A percentile compares a stretch with the other conserved stretches of the same genome.
Evolutionary conservation across 163 green algal genomes (phyloP).

Genomic region (Prototheca cutis): DNA sequence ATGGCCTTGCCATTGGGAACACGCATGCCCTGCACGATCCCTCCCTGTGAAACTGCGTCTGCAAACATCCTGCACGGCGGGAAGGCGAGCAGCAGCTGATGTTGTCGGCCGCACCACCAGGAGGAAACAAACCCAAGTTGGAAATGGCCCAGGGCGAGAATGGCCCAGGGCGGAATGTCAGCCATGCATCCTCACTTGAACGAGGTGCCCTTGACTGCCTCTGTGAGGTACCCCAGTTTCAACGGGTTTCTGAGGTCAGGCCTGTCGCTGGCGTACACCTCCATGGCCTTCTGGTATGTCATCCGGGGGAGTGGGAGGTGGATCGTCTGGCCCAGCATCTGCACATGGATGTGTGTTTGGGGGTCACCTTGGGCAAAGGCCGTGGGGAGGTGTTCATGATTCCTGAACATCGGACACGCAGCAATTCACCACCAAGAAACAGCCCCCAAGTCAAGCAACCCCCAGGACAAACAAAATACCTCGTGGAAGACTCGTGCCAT

Average conservation of each 20-base stretch:
- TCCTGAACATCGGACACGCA: too few species aligned
- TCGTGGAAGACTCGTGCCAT: conserved; percentile 68
- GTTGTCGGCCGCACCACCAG: too few species aligned
- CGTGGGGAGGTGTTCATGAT: too few species aligned
- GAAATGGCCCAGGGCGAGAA: too few species aligned
- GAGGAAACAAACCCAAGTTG: too few species aligned
- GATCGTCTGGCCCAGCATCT: conserved; percentile 49
- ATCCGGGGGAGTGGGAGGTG: conserved; percentile 48
- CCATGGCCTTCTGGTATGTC: conserved; percentile 83
- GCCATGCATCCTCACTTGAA: conserved; percentile 68
- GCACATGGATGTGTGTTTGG: too few species aligned
- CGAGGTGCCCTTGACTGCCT: conserved; percentile 41
- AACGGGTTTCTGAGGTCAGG: conserved; percentile 88
- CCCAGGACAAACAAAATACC: too few species aligned
- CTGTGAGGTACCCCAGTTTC: conserved; percentile 47
- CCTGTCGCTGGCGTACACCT: conserved; percentile 76
- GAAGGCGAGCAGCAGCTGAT: neutral
- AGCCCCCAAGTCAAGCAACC: too few species aligned
- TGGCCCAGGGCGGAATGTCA: too few species aligned
- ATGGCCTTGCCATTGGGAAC: conserved; percentile 64
- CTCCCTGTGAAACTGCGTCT: conserved; percentile 48
- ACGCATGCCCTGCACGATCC: conserved; percentile 75
- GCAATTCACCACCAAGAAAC: too few species aligned
- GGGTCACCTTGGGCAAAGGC: too few species aligned
- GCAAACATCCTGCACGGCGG: conserved; percentile 55